These are phyloP conservation scores for Camellia japonica DNA, from an alignment of 148 eudicot species.

Conservation along the genomic window DNA sequence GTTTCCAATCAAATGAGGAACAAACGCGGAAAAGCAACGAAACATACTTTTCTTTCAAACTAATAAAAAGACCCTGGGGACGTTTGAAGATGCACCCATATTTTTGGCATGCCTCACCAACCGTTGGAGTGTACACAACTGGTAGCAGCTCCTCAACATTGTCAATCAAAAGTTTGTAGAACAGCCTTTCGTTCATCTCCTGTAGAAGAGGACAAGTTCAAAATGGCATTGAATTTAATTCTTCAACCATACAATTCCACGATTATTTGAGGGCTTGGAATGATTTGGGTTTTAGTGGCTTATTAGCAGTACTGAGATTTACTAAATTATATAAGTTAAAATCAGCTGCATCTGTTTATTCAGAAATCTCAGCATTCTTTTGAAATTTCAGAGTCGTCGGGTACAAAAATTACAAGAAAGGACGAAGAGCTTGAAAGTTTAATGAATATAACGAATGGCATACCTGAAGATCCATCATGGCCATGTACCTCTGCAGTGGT, in stretches of 20 bases:
- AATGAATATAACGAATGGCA: background rate
- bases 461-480: constrained; percentile 99
- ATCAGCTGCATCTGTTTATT: background rate
- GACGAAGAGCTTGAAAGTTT: background rate
- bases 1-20: background rate
- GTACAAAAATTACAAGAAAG: background rate
- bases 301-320: background rate
- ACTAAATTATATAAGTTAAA: background rate
- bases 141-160: constrained; percentile 94
- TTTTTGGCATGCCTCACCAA: constrained; percentile 98
- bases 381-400: background rate
- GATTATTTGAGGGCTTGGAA: constrained; percentile 1
- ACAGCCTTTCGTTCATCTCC: constrained; percentile 78
- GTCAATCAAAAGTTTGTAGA: constrained; percentile 83
- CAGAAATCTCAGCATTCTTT: background rate
- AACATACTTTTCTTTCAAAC: constrained; percentile 80
- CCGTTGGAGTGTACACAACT: constrained; percentile 90
- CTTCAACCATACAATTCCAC: background rate
- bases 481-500: constrained; percentile 88
- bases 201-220: constrained; percentile 24
- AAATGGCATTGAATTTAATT: background rate
- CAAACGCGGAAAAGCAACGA: background rate
- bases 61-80: constrained; percentile 91
- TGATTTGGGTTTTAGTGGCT: background rate
- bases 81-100: constrained; percentile 76